Evolutionary conservation across 2,329 filamentous ascomycete genomes (phyloP), one percentile per base, ranked within the genome.

Genomic region (Calonectria montana): DNA sequence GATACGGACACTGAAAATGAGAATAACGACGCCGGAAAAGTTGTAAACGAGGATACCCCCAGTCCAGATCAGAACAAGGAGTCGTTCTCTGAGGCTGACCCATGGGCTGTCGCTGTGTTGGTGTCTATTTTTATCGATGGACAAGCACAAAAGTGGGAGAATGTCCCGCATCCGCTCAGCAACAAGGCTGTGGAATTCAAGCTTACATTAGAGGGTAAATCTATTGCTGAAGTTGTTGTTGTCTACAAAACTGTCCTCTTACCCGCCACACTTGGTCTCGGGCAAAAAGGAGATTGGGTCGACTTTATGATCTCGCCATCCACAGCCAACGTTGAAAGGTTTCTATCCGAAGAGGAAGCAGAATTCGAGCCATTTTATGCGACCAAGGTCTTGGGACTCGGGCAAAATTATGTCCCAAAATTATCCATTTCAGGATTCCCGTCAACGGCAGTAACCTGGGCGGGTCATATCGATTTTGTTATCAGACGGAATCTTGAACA

Each of bases 11-110:
- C 8, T 18, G 2, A 23, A 5, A 7, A 2, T 3, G 18, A 18
- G 4, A 18, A 25, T 10, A 3, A 5, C 6, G 21, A 59, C 18
- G 6, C 12, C 2, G 31, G 2, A n/a, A 7, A 29, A 4, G 15
- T 7, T 3, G 4, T 7, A 29, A n/a, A 50, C 9, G 7, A 29
- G 25, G 29, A 29, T 9, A 6, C 13, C n/a, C 4, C 15, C n/a
- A 1, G 27, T 16, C 15, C 5, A 29, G 10, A 4, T 5, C 1
- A 29, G 12, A 1, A 7, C 1, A 9, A n/a, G 4, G 25, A 10
- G 4, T 16, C 4, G 21, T 10, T 9, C 18, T 16, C 15, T 1
- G 25, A 50, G 7, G 25, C 16, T 29, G 25, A 18, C 0, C 13
- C 47, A 29, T 29, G 15, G 13, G 53, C 35, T 2, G 25, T 59